Evolutionary conservation across 352 stramenopile genomes (phyloP), one percentile per base, ranked within the genome.

Genomic region (Pythium graminicola): DNA sequence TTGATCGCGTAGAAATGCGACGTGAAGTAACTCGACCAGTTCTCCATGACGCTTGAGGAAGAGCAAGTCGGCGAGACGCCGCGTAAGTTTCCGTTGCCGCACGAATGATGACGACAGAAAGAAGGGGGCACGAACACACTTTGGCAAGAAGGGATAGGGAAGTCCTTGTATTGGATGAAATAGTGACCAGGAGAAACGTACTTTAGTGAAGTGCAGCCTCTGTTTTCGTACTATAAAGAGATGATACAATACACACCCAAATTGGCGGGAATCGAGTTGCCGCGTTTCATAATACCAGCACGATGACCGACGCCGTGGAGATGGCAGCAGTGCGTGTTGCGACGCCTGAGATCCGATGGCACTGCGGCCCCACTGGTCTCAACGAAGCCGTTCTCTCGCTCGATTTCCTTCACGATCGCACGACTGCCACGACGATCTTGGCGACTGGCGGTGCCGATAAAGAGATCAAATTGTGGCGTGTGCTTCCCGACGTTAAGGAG

Each of bases 371-470:
- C 0, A 94, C 84, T 28, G 84, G 83, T 7, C 70, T 94, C n/a
- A 94, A 94, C 59, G 84, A 94, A 61, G 80, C 84, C 24, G 76
- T 93, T 49, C 64, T 94, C 43, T 90, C 81, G 20, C 69, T 93
- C 47, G 81, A 94, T 50, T 93, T 90, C 43, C 57, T 91, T 38
- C 72, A 75, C 7, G 46, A 54, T 16, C 32, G 39, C 35, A 16
- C n/a, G 17, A 28, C 40, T 32, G 3, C 27, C 3, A 11, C 57
- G 13, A 62, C 52, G 5, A 65, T 93, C 20, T 57, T 93, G 33
- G 80, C 78, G n/a, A 93, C 81, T 7, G 84, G 79, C 16, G 84
- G 84, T n/a, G 80, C 81, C 1, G 84, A 94, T 62, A 94, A 93
- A 47, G 84, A 94, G 66, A 88, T 94, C 65, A 92, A 91, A 47